phyloP scores from a whole-genome alignment of 371 early-diverging fungal species.

The Mucor lusitanicus region DNA sequence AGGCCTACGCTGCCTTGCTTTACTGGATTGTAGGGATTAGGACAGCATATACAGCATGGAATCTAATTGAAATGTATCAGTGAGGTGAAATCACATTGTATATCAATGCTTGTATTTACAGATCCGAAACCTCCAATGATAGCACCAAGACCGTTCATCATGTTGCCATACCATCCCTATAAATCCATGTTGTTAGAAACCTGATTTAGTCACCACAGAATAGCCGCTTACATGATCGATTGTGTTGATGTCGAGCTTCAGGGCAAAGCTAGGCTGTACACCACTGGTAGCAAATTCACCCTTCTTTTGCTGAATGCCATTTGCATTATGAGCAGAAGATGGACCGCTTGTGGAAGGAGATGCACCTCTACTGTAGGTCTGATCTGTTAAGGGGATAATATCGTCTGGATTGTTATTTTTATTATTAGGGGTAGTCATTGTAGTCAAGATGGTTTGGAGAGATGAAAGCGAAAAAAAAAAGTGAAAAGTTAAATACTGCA shows the following conservation, averaged over 20 bases:
- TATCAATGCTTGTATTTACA: conserved; percentile 26
- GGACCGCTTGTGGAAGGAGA: neutral
- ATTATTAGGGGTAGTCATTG: neutral
- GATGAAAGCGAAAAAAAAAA: neutral
- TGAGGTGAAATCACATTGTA: neutral
- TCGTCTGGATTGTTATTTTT: neutral
- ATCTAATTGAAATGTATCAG: conserved; percentile 15
- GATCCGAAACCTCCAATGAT: conserved; percentile 47
- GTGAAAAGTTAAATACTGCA: neutral
- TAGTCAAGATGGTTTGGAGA: neutral
- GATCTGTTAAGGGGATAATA: conserved; percentile 5
- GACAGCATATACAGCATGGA: conserved; percentile 58
- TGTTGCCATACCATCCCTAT: conserved; percentile 49
- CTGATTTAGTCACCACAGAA: neutral
- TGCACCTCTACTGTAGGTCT: neutral
- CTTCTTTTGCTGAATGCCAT: conserved; percentile 1
- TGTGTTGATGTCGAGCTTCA: conserved; percentile 30
- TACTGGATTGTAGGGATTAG: conserved; percentile 77
- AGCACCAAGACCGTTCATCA: conserved; percentile 54
- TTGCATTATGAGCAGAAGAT: neutral
- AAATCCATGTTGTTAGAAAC: neutral
- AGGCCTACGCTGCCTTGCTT: conserved; percentile 77
- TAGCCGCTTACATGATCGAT: conserved; percentile 8
- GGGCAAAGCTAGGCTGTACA: conserved; percentile 31
- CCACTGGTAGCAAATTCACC: conserved; percentile 23